These are phyloP conservation scores for Polychaeton citri DNA, from an alignment of 2,329 filamentous ascomycete species.

Conservation along the genomic window DNA sequence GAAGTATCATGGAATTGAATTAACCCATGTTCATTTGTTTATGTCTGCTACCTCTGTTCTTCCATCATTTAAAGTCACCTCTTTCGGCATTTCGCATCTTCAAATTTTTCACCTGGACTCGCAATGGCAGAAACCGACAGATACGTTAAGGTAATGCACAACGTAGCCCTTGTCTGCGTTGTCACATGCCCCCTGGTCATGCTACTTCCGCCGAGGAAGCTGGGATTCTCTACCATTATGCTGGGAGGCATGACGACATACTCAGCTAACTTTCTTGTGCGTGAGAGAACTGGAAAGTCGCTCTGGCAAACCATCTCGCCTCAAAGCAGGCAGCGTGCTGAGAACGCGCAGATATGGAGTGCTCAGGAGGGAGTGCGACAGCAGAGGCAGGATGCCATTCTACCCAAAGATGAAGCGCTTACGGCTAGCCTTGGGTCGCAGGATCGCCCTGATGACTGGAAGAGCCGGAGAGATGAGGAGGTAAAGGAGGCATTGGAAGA, in stretches of 20 bases:
- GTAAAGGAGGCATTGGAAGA: slow-evolving; percentile 28
- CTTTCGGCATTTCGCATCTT: slow-evolving; percentile 1
- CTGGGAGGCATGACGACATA: slow-evolving; percentile 36
- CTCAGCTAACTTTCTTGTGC: slow-evolving; percentile 36
- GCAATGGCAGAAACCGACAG: slow-evolving; percentile 5
- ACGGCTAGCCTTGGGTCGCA: neutral
- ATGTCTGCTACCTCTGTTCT: neutral
- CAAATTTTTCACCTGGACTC: slow-evolving; percentile 2
- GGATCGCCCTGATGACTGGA: slow-evolving; percentile 26
- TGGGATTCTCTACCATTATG: slow-evolving; percentile 46
- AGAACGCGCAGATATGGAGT: neutral
- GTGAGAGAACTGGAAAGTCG: slow-evolving; percentile 18
- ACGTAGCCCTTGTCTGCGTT: slow-evolving; percentile 34
- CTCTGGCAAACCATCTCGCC: slow-evolving; percentile 13
- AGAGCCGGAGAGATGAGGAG: slow-evolving; percentile 27
- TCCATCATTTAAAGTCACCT: neutral
- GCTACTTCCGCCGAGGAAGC: slow-evolving; percentile 46
- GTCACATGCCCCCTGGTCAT: slow-evolving; percentile 42
- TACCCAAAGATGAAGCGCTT: neutral
- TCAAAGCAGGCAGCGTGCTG: neutral
- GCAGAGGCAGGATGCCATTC: neutral
- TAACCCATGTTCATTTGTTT: neutral
- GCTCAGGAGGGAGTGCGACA: neutral
- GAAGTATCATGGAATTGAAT: neutral
- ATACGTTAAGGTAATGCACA: slow-evolving; percentile 25